Conservation (phyloP, 1,139 yeast genomes). For the Pichia sorboxylosa region DNA sequence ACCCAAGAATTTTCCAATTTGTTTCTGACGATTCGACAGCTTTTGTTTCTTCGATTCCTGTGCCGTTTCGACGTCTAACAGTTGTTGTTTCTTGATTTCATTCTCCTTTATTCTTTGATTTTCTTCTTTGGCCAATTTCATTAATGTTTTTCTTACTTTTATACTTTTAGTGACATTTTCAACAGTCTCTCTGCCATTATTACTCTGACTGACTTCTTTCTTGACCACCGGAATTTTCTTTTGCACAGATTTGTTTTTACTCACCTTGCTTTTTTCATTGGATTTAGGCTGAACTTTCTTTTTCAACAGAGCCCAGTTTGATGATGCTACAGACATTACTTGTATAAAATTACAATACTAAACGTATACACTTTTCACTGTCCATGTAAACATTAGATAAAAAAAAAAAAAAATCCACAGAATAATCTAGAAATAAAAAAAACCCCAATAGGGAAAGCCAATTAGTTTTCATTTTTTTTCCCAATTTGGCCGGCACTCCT, state of each 20-base stretch:
- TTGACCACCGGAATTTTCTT: background rate
- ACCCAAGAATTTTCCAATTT: constrained; percentile 63
- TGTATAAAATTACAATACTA: background rate
- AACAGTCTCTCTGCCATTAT: no score
- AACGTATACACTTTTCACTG: no score
- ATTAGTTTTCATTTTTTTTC: no score
- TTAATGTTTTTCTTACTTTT: background rate
- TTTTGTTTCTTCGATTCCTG: background rate
- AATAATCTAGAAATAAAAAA: no score
- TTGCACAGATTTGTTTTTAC: background rate
- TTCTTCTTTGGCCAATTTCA: background rate
- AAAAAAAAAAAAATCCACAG: no score
- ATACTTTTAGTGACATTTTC: no score
- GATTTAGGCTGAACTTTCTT: background rate
- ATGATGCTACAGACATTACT: background rate
- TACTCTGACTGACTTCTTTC: background rate
- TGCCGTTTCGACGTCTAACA: background rate
- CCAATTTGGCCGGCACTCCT: no score
- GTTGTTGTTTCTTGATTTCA: background rate
- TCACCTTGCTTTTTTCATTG: background rate
- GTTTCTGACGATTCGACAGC: constrained; percentile 12
- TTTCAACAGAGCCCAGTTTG: background rate
- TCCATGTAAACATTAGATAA: no score
- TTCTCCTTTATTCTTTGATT: background rate
- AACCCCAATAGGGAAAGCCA: no score